Conservation (phyloP, 176 grass and related monocot genomes). For the Rhynchospora pubera region DNA sequence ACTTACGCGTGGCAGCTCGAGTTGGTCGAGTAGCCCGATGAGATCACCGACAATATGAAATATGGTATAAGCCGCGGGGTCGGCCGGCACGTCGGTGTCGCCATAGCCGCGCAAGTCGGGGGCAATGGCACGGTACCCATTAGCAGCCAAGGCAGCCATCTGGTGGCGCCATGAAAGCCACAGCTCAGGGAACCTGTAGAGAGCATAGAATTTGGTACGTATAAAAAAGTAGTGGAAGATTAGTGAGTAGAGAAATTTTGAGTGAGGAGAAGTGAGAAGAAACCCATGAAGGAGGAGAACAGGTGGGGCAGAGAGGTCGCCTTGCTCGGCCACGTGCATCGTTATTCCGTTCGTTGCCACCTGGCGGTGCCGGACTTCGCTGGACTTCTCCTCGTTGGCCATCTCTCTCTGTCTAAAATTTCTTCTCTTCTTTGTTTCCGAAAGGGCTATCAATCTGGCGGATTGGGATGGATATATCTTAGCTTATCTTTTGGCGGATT, state of each 20-base stretch:
- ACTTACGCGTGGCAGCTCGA: conserved; percentile 29
- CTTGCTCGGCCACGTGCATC: conserved; percentile 48
- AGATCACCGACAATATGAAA: conserved; percentile 49
- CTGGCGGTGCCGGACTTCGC: conserved; percentile 42
- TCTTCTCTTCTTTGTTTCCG: too few relatives aligned
- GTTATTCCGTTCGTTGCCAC: conserved; percentile 37
- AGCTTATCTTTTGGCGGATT: too few relatives aligned
- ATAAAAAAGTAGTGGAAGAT: background rate
- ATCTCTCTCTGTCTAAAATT: background rate
- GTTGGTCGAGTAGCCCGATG: conserved; percentile 34
- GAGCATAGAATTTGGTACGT: background rate
- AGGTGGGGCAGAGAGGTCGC: conserved; percentile 13
- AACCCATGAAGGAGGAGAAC: conserved; percentile 51
- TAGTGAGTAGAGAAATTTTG: too few relatives aligned
- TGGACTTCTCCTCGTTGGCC: background rate
- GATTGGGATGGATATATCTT: too few relatives aligned
- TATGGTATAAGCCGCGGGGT: conserved; percentile 27
- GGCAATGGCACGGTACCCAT: conserved; percentile 41
- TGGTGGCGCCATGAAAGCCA: conserved; percentile 68
- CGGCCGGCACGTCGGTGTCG: conserved; percentile 25
- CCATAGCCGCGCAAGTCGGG: conserved; percentile 52
- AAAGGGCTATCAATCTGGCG: too few relatives aligned
- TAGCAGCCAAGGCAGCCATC: conserved; percentile 33
- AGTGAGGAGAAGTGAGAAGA: background rate
- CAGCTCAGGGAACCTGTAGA: conserved; percentile 54